Evolutionary conservation across 192 early-diverging fungal species (phyloP), one percentile per base, ranked within the genome.

Genomic region (Rhizophagus clarus): DNA sequence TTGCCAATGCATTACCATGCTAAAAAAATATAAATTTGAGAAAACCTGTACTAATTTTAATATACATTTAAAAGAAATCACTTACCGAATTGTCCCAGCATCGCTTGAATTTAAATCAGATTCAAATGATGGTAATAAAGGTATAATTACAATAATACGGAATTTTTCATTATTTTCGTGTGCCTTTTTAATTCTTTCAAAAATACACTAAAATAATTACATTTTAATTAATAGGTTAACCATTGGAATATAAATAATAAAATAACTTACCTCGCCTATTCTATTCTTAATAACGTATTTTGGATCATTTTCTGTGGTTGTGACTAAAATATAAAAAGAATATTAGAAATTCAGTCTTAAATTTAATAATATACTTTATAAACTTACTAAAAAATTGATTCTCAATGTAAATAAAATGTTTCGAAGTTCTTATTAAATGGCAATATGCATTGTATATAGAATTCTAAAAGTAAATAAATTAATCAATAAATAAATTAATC

Each of bases 321-420:
- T 83, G 14, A 84, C 69, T 88, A 75, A 31, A 26, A 34, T 10
- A 80, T 22, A 14, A 37, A 56, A 37, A 61, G 15, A 51, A 15
- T 9, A 29, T 47, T 32, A 60, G n/a, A 29, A n/a, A 32, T 67
- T 20, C 69, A 20, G 40, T 12, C 4, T 14, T 28, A 70, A 5
- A 34, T 70, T 71, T 22, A 28, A 11, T 4, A 34, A 34, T 34
- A 34, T 34, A 2, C 3, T 6, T 34, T 34, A 61, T 37, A 64
- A 29, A 79, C 81, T 86, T 85, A 89, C 94, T 91, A 80, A 96
- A 96, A 86, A 96, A 96, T 81, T 96, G 95, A 82, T 96, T 96
- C 80, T 96, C 95, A 79, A 96, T 96, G 82, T 96, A 95, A 40
- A 96, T 84, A 86, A 92, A 96, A 76, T 95, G 93, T 81, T 95